These are phyloP conservation scores for Apophysomyces ossiformis DNA, from an alignment of 371 early-diverging fungal species.

Conservation along the genomic window DNA sequence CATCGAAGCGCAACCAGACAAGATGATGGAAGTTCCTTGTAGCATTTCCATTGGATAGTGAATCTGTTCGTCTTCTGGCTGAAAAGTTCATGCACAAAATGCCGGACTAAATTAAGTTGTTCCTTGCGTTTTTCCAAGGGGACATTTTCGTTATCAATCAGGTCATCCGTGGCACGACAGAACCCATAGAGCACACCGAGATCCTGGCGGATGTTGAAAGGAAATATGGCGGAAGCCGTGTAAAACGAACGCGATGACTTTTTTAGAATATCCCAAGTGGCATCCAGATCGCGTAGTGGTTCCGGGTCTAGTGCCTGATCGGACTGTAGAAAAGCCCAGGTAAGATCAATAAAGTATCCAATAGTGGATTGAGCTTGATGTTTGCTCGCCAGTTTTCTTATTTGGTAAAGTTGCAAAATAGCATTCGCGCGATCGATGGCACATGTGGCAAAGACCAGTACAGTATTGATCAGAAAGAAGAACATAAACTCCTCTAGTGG, in stretches of 20 bases:
- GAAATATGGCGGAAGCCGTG: slow-evolving; percentile 56
- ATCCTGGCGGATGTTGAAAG: slow-evolving; percentile 54
- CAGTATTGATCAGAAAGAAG: slow-evolving; percentile 57
- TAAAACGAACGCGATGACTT: slow-evolving; percentile 61
- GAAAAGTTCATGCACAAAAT: slow-evolving; percentile 38
- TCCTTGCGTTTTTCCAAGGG: slow-evolving; percentile 26
- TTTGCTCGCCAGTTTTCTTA: not conserved
- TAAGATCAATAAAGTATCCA: slow-evolving; percentile 17
- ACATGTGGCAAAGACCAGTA: slow-evolving; percentile 65
- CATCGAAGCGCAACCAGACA: slow-evolving; percentile 42
- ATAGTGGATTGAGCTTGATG: not conserved
- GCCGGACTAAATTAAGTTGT: slow-evolving; percentile 28
- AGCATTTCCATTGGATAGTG: slow-evolving; percentile 34
- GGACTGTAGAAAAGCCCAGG: slow-evolving; percentile 34
- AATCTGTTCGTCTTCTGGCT: slow-evolving; percentile 17
- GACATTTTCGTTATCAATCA: slow-evolving; percentile 51
- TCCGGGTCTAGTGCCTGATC: slow-evolving; percentile 31
- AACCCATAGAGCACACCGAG: slow-evolving; percentile 62
- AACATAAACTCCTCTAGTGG: slow-evolving; percentile 71
- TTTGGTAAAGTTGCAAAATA: slow-evolving; percentile 33
- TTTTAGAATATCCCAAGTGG: slow-evolving; percentile 37
- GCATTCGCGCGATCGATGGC: slow-evolving; percentile 59
- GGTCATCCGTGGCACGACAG: slow-evolving; percentile 67
- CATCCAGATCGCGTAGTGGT: slow-evolving; percentile 28
- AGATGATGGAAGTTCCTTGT: slow-evolving; percentile 25